Base-by-base conservation (phyloP, 1,284 basidiomycete genomes). In the Rhodotorula sp. region DNA sequence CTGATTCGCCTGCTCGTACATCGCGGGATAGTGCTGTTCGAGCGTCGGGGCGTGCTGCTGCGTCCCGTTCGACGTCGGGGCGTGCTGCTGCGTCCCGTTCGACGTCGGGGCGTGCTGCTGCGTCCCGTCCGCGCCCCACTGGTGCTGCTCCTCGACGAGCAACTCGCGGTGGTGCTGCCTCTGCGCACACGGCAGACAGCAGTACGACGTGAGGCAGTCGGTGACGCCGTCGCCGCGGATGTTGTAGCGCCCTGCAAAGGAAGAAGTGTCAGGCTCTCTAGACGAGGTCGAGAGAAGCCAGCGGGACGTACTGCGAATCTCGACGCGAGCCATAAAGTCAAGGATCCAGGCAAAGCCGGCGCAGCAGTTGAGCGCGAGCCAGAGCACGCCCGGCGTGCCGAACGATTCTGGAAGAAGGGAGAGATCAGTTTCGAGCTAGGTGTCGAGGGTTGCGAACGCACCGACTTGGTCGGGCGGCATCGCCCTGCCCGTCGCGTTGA, bases 91-190 rank as follows among this genome's bases (percentile, higher is more conserved):
- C 54, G 36, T 55, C 19, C 39, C 39, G 39, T 44, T 44, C 13
- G 39, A 19, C 52, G 32, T 53, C 29, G 52, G 52, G 19, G 29
- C 19, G 6, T 32, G 30, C 9, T 24, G 29, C 54, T 55, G 54
- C 54, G 36, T 55, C 19, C 39, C 19, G 39, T 44, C 13, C 39
- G 39, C 39, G 39, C 39, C 39, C 39, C 39, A 44, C 39, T 44
- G 39, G 34, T 24, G 19, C 20, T 63, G 60, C 61, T 86, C 85
- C 76, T 86, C 85, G 55, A 83, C 77, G 69, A 81, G 80, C 29
- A 86, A 73, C 74, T 86, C 85, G 32, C 81, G 79, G 55, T 79
- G 78, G 70, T 84, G 84, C 74, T 86, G 85, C 0, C 81, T 81
- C 52, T 86, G 81, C 10, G 81, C 80, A 72, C 85, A 86, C 29